Evolutionary conservation across 2,329 filamentous ascomycete species (phyloP).

Genomic region (Fusarium ambrosium): DNA sequence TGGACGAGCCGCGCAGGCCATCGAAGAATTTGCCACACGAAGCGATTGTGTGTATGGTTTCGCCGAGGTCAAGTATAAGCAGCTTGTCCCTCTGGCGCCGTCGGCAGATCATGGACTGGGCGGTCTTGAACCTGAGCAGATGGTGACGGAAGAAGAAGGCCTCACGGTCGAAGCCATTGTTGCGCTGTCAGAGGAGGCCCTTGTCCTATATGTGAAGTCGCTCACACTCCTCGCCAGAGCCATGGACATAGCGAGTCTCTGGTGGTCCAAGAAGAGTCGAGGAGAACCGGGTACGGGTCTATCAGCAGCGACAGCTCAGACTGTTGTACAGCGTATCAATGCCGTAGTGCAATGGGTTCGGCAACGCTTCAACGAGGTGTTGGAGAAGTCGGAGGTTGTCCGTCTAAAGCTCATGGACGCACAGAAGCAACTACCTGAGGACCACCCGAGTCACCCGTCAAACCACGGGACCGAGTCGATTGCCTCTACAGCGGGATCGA

Average conservation of each 20-base stretch:
- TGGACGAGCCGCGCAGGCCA: constrained; percentile 78
- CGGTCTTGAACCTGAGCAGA: constrained; percentile 68
- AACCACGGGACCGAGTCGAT: constrained; percentile 76
- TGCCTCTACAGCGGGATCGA: constrained; percentile 70
- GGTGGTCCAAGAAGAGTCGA: constrained; percentile 88
- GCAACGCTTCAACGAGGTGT: constrained; percentile 92
- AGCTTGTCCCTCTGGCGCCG: constrained; percentile 90
- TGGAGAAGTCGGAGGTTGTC: constrained; percentile 97
- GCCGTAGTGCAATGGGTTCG: constrained; percentile 96
- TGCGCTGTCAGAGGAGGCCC: constrained; percentile 89
- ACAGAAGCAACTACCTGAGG: constrained; percentile 84
- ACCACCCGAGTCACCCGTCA: constrained; percentile 87
- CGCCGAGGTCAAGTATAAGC: constrained; percentile 98
- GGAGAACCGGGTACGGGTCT: constrained; percentile 64
- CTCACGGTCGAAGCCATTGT: constrained; percentile 90
- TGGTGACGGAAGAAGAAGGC: constrained; percentile 74
- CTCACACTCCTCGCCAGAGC: constrained; percentile 90
- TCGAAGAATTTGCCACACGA: constrained; percentile 92
- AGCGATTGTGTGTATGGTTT: constrained; percentile 98
- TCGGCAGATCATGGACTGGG: constrained; percentile 80
- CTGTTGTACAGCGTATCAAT: constrained; percentile 81
- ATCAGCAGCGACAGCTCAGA: constrained; percentile 60
- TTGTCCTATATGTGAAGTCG: constrained; percentile 96
- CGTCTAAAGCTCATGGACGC: constrained; percentile 88
- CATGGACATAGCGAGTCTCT: constrained; percentile 93